Percentiles rank a stretch among this genome's conserved stretches.
These are phyloP conservation scores for Hysterangium stoloniferum DNA, from an alignment of 768 basidiomycete species.

Conservation along the genomic window DNA sequence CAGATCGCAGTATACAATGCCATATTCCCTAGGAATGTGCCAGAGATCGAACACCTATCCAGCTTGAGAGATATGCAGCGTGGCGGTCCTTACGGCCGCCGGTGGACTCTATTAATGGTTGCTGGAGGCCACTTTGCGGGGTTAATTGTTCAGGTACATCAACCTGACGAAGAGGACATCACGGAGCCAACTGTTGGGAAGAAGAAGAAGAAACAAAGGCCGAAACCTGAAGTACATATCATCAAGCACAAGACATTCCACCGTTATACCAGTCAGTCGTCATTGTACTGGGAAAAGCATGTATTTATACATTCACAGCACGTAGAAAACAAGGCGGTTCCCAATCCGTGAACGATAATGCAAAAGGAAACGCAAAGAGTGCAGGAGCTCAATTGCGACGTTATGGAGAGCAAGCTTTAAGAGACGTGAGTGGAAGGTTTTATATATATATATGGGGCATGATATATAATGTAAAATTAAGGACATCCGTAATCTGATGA, in stretches of 20 bases:
- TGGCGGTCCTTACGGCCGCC: constrained; percentile 47
- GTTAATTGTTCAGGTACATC: constrained; percentile 68
- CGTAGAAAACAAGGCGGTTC: constrained; percentile 97
- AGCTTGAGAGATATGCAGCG: constrained; percentile 62
- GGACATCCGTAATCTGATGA: constrained; percentile 82
- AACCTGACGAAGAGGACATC: constrained; percentile 35
- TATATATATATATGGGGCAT: not conserved
- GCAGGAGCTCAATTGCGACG: constrained; percentile 90
- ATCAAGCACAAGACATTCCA: constrained; percentile 94
- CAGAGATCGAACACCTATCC: constrained; percentile 42
- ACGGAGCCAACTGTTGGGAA: constrained; percentile 29
- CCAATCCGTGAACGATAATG: constrained; percentile 85
- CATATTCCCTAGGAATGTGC: constrained; percentile 47
- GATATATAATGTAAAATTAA: constrained; percentile 22
- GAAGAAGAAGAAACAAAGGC: constrained; percentile 42
- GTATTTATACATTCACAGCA: constrained; percentile 59
- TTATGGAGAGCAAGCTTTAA: constrained; percentile 89
- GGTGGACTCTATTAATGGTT: constrained; percentile 93
- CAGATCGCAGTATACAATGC: constrained; percentile 86
- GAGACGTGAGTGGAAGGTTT: constrained; percentile 54
- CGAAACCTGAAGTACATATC: constrained; percentile 69
- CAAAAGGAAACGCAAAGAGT: constrained; percentile 88
- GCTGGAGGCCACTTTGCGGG: constrained; percentile 99
- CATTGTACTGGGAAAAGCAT: not conserved
- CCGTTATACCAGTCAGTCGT: constrained; percentile 85